phyloP scores from a whole-genome alignment of 1,284 basidiomycete genomes.

The Exobasidium cylindrosporum region DNA sequence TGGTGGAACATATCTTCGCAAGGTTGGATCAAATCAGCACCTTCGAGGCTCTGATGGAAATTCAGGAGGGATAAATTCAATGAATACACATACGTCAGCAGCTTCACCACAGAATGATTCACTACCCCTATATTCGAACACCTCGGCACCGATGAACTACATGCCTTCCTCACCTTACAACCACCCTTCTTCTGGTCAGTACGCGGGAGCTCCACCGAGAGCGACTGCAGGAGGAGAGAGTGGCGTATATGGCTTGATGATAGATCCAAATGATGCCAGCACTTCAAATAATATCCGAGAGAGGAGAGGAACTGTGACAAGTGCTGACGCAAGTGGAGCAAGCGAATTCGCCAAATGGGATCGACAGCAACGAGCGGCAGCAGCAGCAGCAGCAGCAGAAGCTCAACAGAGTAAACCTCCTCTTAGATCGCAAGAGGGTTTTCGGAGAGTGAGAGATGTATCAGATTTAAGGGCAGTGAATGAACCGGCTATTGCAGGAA shows the following conservation, averaged over 20 bases:
- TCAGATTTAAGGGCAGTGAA: slow-evolving; percentile 42
- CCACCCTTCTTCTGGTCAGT: background rate
- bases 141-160: background rate
- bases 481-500: slow-evolving; percentile 33
- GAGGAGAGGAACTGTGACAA: slow-evolving; percentile 6
- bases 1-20: background rate
- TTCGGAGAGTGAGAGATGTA: slow-evolving; percentile 43
- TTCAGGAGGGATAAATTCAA: background rate
- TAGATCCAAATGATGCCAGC: slow-evolving; percentile 14
- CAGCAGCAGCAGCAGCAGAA: background rate
- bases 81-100: background rate
- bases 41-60: background rate
- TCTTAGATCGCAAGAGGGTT: slow-evolving; percentile 33
- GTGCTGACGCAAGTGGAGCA: background rate
- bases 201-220: slow-evolving; percentile 1
- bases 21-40: background rate
- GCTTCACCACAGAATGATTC: background rate
- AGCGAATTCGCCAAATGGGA: slow-evolving; percentile 13
- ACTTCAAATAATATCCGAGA: background rate
- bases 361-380: slow-evolving; percentile 5
- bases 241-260: slow-evolving; percentile 7
- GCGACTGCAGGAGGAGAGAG: background rate
- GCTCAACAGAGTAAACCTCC: background rate
- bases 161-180: slow-evolving; percentile 1
- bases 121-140: slow-evolving; percentile 2